Base-by-base conservation (phyloP, 768 basidiomycete species). In the Guyanaporus albipodus region DNA sequence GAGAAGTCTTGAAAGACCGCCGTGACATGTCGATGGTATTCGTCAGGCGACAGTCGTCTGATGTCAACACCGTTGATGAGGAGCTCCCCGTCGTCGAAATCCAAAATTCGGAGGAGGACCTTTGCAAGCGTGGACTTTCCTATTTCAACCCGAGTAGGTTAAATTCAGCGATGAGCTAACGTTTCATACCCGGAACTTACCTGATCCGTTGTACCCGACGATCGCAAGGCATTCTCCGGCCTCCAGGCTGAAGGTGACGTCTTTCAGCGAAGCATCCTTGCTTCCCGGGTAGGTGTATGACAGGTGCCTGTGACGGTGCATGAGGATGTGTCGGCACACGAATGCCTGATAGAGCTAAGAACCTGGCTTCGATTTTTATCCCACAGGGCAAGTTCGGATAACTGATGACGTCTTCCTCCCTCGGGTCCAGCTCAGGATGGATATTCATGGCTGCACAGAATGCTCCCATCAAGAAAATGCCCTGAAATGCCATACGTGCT, bases 91-190 rank as follows among this genome's bases (percentile, higher is more conserved):
- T 72, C 63, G 60, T 87, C 80, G 62, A 85, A 89, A 60, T 88
- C 88, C 45, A 82, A 62, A 50, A 93, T 82, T 35, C 91, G 84
- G 15, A 91, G 73, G 22, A 94, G 69, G 38, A 90, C 74, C 57
- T 88, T 88, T 3, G 88, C 86, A 36, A 93, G 79, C 2, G 91
- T 94, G 8, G 89, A 88, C 71, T 94, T 94, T 22, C 88, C 87
- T 90, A 42, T 46, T 52, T 46, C n/a, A 14, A 31, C 18, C 27
- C 19, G 42, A 22, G 21, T 28, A 49, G 38, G 31, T 49, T 22
- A 44, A 31, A 49, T 40, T 44, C 42, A 53, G 48, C 44, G 19
- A 24, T 12, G 31, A 43, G 52, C 36, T 47, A 53, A 52, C 27
- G 7, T 23, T 27, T 49, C 43, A 38, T 44, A 32, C 28, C 27